Evolutionary conservation across 768 basidiomycete species (phyloP), one percentile per base, ranked within the genome.

Genomic region (Lactarius tabidus): DNA sequence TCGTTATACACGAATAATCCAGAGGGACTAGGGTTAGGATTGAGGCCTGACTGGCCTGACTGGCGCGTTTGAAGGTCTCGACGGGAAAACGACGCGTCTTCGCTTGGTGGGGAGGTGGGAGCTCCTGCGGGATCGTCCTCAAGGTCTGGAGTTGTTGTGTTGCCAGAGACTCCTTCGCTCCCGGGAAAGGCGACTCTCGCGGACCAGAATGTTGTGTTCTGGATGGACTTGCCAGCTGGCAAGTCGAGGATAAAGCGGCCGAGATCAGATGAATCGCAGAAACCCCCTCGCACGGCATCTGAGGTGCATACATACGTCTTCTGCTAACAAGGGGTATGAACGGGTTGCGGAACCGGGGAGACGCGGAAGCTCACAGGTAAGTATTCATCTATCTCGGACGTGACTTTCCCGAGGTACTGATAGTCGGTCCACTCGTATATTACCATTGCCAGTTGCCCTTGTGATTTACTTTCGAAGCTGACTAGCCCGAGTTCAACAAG

Each of bases 401-500:
- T 85, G 54, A 81, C 77, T 73, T 82, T 86, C 38, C 97, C 97
- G 3, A 99, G 81, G 73, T 91, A 95, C 54, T 81, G 77, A 59
- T 87, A 87, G 72, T 99, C 97, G 33, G 81, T 74, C 95, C 95
- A 99, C 77, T 98, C 96, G 72, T 98, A 99, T 28, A 99, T 86
- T 60, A 96, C 90, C 82, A 97, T 87, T 31, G 96, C 93, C 23
- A 97, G 79, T 76, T 96, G 91, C 41, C 96, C 96, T 71, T 87
- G 80, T 3, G 94, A 94, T 6, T 81, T 71, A 20, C 79, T 74
- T 70, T 91, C 86, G 77, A 98, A 98, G 5, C 87, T 86, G 65
- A 96, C 88, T 90, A 65, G 26, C 69, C 62, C 28, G 55, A 53
- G 56, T 64, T 74, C 69, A 75, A 63, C 67, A 62, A 54, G 48